A percentile compares a stretch with the other conserved stretches of the same genome.
Evolutionary conservation across 2,329 filamentous ascomycete genomes (phyloP).

Genomic region (Colletotrichum shisoi): DNA sequence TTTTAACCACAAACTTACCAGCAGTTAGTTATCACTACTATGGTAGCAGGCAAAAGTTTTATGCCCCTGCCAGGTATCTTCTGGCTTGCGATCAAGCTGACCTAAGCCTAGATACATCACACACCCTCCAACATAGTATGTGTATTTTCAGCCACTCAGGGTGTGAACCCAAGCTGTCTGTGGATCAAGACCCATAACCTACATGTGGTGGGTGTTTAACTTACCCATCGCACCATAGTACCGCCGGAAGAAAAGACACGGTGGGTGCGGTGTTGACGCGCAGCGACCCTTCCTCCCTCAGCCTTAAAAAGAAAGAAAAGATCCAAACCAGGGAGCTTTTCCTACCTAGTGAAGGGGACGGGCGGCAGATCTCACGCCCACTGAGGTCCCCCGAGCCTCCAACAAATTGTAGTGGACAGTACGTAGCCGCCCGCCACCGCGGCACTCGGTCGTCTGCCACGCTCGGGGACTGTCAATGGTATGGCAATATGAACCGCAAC

Average conservation of each 20-base stretch:
- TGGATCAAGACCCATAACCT: too few species aligned
- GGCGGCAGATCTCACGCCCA: slow-evolving; percentile 25
- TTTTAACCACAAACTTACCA: too few species aligned
- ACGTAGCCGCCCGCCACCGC: neutral
- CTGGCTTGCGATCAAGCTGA: too few species aligned
- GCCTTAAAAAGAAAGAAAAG: neutral
- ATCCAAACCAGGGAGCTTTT: slow-evolving; percentile 32
- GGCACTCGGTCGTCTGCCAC: slow-evolving; percentile 2
- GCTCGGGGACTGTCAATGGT: neutral
- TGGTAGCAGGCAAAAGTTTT: too few species aligned
- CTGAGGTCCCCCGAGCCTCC: neutral
- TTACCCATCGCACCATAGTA: too few species aligned
- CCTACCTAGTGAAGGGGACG: slow-evolving; percentile 18
- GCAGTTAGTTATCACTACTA: too few species aligned
- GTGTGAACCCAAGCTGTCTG: too few species aligned
- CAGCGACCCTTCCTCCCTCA: neutral
- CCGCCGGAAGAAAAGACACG: slow-evolving; percentile 15
- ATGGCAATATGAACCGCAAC: neutral
- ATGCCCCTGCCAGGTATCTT: too few species aligned
- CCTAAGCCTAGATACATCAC: too few species aligned
- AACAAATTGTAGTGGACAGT: neutral
- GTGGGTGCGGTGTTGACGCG: slow-evolving; percentile 19
- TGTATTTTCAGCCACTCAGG: too few species aligned
- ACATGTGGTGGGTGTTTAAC: too few species aligned
- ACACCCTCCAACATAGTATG: too few species aligned